Evolutionary conservation across 2,329 filamentous ascomycete genomes (phyloP).

Genomic region (Pseudogymnoascus destructans): DNA sequence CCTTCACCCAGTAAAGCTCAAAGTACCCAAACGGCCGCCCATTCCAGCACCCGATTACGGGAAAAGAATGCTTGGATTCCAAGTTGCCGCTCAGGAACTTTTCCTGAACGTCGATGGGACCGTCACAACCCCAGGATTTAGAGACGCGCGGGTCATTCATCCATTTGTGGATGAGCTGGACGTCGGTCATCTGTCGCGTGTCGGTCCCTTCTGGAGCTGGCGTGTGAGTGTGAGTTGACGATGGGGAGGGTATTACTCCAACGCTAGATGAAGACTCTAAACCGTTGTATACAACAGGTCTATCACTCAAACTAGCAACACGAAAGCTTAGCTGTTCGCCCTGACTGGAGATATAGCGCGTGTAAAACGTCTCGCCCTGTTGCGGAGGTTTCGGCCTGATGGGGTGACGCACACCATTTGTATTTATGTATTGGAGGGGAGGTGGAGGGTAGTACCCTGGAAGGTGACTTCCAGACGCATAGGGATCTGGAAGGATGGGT

Average conservation of each 20-base stretch:
- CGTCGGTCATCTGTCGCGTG: conserved; percentile 34
- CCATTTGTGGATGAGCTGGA: conserved; percentile 70
- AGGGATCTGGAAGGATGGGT: conserved; percentile 42
- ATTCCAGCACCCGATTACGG: conserved; percentile 86
- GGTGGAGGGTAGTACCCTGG: conserved; percentile 84
- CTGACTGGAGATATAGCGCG: conserved; percentile 69
- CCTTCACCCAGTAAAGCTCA: conserved; percentile 96
- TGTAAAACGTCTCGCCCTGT: conserved; percentile 86
- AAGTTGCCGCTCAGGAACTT: conserved; percentile 56
- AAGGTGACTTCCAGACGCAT: conserved; percentile 69
- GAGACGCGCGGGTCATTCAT: conserved; percentile 75
- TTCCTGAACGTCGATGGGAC: conserved; percentile 41
- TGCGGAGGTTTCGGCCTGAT: conserved; percentile 76
- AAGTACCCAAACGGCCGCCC: conserved; percentile 94
- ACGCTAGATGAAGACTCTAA: conserved; percentile 29
- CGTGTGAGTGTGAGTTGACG: conserved; percentile 43
- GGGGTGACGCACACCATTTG: conserved; percentile 70
- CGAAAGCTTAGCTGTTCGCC: conserved; percentile 82
- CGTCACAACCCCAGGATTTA: conserved; percentile 68
- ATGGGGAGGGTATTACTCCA: conserved; percentile 27
- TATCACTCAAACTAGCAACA: conserved; percentile 57
- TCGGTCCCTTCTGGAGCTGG: conserved; percentile 19
- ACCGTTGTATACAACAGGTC: conserved; percentile 51
- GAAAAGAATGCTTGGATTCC: conserved; percentile 63
- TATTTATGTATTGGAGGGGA: conserved; percentile 68